These are phyloP conservation scores for Pisolithus tinctorius DNA, from an alignment of 768 basidiomycete species.

Conservation along the genomic window DNA sequence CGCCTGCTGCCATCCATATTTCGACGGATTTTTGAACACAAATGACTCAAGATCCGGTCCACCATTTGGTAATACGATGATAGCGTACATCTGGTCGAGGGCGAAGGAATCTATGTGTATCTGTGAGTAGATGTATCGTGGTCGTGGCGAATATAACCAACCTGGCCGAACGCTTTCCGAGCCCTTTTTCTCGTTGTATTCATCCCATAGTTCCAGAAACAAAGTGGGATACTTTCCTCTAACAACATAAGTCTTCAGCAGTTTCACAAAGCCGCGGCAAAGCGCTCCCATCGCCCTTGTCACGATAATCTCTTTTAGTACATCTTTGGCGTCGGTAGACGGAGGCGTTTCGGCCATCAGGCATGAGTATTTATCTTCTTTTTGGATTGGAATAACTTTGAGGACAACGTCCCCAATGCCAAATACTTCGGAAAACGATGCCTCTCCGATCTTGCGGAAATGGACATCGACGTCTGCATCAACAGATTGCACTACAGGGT, in stretches of 20 bases:
- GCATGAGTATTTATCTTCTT: slow-evolving; percentile 31
- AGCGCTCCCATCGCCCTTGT: slow-evolving; percentile 72
- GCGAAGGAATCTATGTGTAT: slow-evolving; percentile 57
- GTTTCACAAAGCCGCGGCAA: slow-evolving; percentile 71
- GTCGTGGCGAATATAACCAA: slow-evolving; percentile 27
- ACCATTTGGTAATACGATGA: slow-evolving; percentile 86
- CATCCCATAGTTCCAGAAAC: slow-evolving; percentile 83
- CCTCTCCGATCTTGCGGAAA: slow-evolving; percentile 91
- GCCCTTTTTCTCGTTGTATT: slow-evolving; percentile 65
- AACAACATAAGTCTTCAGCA: slow-evolving; percentile 81
- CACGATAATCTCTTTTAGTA: slow-evolving; percentile 75
- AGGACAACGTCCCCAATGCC: slow-evolving; percentile 85
- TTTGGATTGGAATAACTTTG: slow-evolving; percentile 76
- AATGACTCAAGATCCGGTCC: slow-evolving; percentile 89
- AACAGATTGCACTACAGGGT: slow-evolving; percentile 49
- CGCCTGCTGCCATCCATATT: slow-evolving; percentile 79
- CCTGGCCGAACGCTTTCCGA: slow-evolving; percentile 85
- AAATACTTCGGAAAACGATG: slow-evolving; percentile 95
- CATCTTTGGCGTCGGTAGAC: slow-evolving; percentile 66
- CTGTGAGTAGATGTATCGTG: slow-evolving; percentile 5
- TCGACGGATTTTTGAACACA: slow-evolving; percentile 50
- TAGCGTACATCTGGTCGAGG: slow-evolving; percentile 74
- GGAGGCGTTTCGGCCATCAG: slow-evolving; percentile 50
- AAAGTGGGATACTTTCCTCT: slow-evolving; percentile 76
- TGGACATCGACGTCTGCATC: slow-evolving; percentile 23